Conservation (phyloP, 2,329 filamentous ascomycete species). For the Pyrenophora graminea region DNA sequence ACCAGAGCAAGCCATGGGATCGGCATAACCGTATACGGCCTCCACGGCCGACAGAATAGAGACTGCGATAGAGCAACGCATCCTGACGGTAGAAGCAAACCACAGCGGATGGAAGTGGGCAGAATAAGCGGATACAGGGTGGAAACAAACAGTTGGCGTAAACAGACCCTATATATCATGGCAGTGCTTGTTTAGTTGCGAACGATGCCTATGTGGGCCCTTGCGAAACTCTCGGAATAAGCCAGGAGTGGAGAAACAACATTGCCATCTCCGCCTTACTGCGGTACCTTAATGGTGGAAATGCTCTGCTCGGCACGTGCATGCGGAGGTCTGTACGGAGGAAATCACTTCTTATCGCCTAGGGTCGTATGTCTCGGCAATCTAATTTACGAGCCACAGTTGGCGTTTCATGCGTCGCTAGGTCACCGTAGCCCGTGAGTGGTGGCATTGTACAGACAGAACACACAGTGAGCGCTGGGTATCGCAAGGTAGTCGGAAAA, state of each 20-base stretch:
- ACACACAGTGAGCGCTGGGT: too few relatives aligned
- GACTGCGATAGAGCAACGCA: conserved; percentile 25
- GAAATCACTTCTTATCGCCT: conserved; percentile 2
- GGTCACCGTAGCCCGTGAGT: conserved; percentile 1
- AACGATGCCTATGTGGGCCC: neutral
- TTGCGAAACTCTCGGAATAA: neutral
- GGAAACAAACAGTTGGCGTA: neutral
- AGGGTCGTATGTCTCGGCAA: neutral
- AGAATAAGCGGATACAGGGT: neutral
- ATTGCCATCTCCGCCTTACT: neutral
- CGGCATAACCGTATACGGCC: conserved; percentile 42
- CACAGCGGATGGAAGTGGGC: neutral
- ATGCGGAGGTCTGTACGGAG: conserved; percentile 9
- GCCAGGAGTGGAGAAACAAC: conserved; percentile 2
- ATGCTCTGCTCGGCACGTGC: neutral
- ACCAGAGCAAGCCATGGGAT: conserved; percentile 49
- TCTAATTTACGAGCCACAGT: conserved; percentile 2
- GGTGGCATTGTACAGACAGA: neutral
- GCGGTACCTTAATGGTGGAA: conserved; percentile 9
- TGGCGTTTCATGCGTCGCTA: conserved; percentile 5
- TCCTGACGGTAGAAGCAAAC: conserved; percentile 1
- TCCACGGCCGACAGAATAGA: conserved; percentile 24
- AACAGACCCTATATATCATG: conserved; percentile 1
- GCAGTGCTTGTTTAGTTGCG: neutral
- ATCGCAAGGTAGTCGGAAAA: too few relatives aligned